Evolutionary conservation across 805 yeast species (phyloP).

Genomic region (Hanseniaspora thailandica): DNA sequence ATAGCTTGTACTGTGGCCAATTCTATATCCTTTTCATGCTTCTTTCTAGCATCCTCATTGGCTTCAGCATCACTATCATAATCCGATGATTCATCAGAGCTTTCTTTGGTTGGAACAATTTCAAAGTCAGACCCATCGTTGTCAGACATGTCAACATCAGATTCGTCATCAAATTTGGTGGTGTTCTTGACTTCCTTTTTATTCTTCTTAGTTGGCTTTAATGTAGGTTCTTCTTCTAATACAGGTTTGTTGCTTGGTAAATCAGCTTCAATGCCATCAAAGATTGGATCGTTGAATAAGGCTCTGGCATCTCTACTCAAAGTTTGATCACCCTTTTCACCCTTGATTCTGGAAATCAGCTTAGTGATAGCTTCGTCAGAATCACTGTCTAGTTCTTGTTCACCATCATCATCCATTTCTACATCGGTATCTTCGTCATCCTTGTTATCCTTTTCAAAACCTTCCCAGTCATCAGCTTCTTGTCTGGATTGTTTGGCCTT

Average conservation of each 20-base stretch:
- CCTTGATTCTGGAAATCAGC: slow-evolving; percentile 45
- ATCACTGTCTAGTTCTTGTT: slow-evolving; percentile 40
- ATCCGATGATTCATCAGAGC: slow-evolving; percentile 33
- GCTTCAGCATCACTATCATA: slow-evolving; percentile 45
- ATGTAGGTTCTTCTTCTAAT: neutral
- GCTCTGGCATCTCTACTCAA: slow-evolving; percentile 34
- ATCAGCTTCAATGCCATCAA: slow-evolving; percentile 37
- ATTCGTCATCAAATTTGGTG: slow-evolving; percentile 15
- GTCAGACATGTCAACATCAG: slow-evolving; percentile 18
- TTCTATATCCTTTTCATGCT: slow-evolving; percentile 57
- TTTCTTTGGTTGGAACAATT: slow-evolving; percentile 35
- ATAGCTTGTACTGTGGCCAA: slow-evolving; percentile 89
- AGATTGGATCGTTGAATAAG: slow-evolving; percentile 44
- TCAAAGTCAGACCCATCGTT: slow-evolving; percentile 32
- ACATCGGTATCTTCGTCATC: slow-evolving; percentile 24
- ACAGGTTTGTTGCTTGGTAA: slow-evolving; percentile 14
- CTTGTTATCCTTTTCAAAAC: slow-evolving; percentile 43
- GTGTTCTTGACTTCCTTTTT: slow-evolving; percentile 10
- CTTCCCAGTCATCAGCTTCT: slow-evolving; percentile 69
- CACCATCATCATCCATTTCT: slow-evolving; percentile 35
- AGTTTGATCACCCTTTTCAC: slow-evolving; percentile 32
- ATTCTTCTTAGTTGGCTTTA: neutral
- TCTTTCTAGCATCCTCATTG: slow-evolving; percentile 32
- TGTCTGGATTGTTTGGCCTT: slow-evolving; percentile 60
- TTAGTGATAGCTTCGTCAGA: slow-evolving; percentile 59